phyloP scores from a whole-genome alignment of 2,329 filamentous ascomycete genomes.

The Onygenales sp. region DNA sequence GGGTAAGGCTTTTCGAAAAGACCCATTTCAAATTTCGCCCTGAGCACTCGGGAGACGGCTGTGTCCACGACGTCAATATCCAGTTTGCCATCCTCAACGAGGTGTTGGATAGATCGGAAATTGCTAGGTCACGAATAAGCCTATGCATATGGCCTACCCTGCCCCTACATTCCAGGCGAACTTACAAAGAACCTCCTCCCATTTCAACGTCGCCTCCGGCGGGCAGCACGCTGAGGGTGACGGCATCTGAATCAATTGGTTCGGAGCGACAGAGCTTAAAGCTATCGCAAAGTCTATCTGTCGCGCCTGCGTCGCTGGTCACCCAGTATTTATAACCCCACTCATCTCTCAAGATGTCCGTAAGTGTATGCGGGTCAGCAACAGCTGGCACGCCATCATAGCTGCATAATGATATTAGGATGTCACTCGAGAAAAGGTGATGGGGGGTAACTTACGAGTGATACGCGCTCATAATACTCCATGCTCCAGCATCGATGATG shows the following conservation, averaged over 20 bases:
- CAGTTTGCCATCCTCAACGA: constrained; percentile 54
- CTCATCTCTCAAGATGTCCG: constrained; percentile 58
- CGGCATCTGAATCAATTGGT: constrained; percentile 55
- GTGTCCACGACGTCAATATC: constrained; percentile 51
- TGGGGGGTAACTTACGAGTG: constrained; percentile 37
- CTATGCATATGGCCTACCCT: too few species aligned
- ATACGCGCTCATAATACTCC: constrained; percentile 64
- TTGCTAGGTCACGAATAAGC: constrained; percentile 32
- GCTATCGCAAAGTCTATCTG: constrained; percentile 54
- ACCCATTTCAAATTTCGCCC: constrained; percentile 59
- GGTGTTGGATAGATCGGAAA: constrained; percentile 55
- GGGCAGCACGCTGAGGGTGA: constrained; percentile 54
- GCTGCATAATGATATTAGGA: neutral
- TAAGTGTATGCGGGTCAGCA: constrained; percentile 55
- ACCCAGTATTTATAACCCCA: constrained; percentile 65
- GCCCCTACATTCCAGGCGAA: neutral
- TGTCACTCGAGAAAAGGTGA: neutral
- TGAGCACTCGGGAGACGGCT: constrained; percentile 56
- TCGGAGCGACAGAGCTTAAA: constrained; percentile 55
- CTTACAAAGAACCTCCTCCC: constrained; percentile 58
- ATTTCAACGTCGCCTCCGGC: constrained; percentile 66
- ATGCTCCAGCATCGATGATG: constrained; percentile 60
- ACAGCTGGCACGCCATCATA: constrained; percentile 64
- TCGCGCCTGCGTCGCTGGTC: constrained; percentile 59
- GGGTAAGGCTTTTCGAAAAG: constrained; percentile 62